Evolutionary conservation across 2,329 filamentous ascomycete species (phyloP).

Genomic region (Ophiostoma angusticollis): DNA sequence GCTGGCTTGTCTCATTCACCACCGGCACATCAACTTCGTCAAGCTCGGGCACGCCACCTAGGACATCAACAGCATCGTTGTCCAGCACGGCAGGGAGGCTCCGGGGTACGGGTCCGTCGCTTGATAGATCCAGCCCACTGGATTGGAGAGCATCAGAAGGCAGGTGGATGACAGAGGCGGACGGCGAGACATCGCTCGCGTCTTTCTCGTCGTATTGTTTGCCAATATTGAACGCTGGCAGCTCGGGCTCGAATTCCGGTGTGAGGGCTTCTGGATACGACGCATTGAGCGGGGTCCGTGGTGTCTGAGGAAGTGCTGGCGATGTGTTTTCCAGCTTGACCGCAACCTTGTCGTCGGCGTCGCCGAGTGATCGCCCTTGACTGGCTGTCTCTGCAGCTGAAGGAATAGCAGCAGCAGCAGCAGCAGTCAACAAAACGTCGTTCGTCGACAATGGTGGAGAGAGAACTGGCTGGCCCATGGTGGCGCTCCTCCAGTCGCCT

Average conservation of each 20-base stretch:
- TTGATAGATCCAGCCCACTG: not conserved
- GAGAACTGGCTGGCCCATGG: not conserved
- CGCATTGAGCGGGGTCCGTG: not conserved
- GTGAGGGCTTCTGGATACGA: constrained; percentile 10
- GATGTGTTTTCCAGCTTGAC: not conserved
- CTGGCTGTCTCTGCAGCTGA: not conserved
- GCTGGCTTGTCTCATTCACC: constrained; percentile 23
- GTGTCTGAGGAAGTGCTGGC: not conserved
- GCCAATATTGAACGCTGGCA: constrained; percentile 28
- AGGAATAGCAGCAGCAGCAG: not conserved
- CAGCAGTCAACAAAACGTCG: not conserved
- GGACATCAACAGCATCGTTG: constrained; percentile 31
- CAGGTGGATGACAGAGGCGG: constrained; percentile 1
- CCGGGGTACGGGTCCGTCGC: not conserved
- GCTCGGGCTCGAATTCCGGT: constrained; percentile 14
- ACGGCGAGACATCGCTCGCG: not conserved
- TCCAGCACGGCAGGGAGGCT: constrained; percentile 23
- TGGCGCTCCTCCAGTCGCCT: constrained; percentile 35
- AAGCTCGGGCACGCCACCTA: constrained; percentile 29
- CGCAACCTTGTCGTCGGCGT: not conserved
- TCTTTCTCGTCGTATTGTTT: constrained; percentile 21
- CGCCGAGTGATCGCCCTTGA: not conserved
- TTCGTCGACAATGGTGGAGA: not conserved
- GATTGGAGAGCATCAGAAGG: constrained; percentile 12
- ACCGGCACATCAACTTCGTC: constrained; percentile 15